Conservation (phyloP, 345 rosid species). For the Corchorus capsularis region DNA sequence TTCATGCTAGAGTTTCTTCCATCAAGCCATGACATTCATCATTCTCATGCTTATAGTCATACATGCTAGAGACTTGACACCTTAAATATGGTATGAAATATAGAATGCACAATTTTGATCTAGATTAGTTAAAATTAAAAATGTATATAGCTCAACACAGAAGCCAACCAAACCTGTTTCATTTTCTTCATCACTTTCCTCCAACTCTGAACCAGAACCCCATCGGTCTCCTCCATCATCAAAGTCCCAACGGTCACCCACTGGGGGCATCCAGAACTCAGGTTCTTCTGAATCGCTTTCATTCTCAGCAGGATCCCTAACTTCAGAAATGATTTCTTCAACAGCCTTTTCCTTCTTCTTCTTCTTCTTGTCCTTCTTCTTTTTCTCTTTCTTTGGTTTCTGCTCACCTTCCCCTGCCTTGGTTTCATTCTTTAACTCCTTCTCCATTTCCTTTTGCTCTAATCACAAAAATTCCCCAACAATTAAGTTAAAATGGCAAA, state of each 20-base stretch:
- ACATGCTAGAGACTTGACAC: background rate
- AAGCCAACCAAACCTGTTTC: slow-evolving; percentile 43
- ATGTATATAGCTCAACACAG: background rate
- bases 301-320: slow-evolving; percentile 39
- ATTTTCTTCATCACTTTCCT: slow-evolving; percentile 45
- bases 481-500: background rate
- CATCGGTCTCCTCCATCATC: slow-evolving; percentile 66
- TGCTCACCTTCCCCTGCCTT: slow-evolving; percentile 27
- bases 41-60: background rate
- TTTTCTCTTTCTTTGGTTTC: slow-evolving; percentile 23
- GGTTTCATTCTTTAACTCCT: slow-evolving; percentile 32
- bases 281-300: slow-evolving; percentile 57
- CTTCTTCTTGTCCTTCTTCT: slow-evolving; percentile 29
- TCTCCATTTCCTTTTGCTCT: slow-evolving; percentile 66
- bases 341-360: slow-evolving; percentile 38
- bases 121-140: background rate
- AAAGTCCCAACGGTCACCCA: slow-evolving; percentile 79
- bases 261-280: slow-evolving; percentile 90
- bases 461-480: slow-evolving; percentile 29
- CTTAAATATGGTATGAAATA: background rate
- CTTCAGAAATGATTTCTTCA: slow-evolving; percentile 48
- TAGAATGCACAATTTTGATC: background rate
- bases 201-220: slow-evolving; percentile 64
- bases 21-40: background rate
- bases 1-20: background rate